Base-by-base conservation (phyloP, 2,329 filamentous ascomycete genomes). In the Xylariaceae sp. region DNA sequence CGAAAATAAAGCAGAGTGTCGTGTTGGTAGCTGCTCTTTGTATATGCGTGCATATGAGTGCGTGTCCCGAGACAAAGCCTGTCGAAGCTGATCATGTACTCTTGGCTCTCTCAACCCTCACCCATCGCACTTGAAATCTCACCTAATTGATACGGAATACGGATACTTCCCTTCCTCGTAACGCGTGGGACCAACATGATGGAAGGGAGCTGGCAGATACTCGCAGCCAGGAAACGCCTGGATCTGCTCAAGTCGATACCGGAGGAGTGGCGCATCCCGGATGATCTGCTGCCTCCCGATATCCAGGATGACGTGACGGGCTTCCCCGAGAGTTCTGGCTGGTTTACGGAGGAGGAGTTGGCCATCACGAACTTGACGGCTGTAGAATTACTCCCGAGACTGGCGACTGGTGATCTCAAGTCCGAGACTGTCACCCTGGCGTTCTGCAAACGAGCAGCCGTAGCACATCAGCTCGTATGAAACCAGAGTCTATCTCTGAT, bases 281-380 rank as follows among this genome's bases (percentile, higher is more conserved):
- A 71, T 4, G 68, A 78, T 52, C 71, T 85, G 49, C 67, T 86
- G 0, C 85, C 85, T 2, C 75, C 80, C 0, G 76, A 77, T 0
- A 75, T 77, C 39, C 79, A 84, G 66, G 73, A 80, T 51, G 78
- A 87, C 66, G 81, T 88, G 13, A 82, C 80, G 0, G 65, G 65
- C 2, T 87, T 84, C 72, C 83, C 85, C 67, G 67, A 74, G 54
- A 68, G 68, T 0, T 88, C 83, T 1, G 83, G 83, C 2, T 85
- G 85, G 78, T 85, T 88, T 63, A 83, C 78, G 1, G 37, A 61
- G 1, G 68, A 75, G 11, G 76, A 78, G 65, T 68, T 77, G 0
- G 65, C 66, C 56, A 77, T 78, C 59, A 77, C 75, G 5, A 64
- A 71, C 37, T 61, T 62, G 37, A 68, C 69, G 0, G 74, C 71